Evolutionary conservation across 768 basidiomycete species (phyloP).

Genomic region (Solioccasus polychromus): DNA sequence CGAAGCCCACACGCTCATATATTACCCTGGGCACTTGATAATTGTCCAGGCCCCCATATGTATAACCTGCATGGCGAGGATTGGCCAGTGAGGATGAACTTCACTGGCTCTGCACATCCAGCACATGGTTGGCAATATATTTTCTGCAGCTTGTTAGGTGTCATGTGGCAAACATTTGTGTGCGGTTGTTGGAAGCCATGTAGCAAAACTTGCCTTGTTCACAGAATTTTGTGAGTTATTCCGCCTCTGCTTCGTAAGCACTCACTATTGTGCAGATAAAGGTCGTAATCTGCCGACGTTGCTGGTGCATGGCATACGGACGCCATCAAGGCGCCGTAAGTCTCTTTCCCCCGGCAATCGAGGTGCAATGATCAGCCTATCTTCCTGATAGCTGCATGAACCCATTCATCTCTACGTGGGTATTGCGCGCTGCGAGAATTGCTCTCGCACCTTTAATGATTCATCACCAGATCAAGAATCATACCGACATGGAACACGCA

Average conservation of each 20-base stretch:
- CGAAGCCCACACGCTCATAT: constrained; percentile 13
- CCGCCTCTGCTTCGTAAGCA: neutral
- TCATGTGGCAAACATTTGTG: constrained; percentile 83
- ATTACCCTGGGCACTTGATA: neutral
- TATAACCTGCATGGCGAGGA: constrained; percentile 8
- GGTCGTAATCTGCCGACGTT: constrained; percentile 75
- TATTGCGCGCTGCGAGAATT: constrained; percentile 62
- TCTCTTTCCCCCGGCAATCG: constrained; percentile 6
- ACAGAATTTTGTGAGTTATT: constrained; percentile 70
- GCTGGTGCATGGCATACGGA: constrained; percentile 74
- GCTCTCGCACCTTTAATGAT: constrained; percentile 74
- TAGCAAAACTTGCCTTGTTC: constrained; percentile 75
- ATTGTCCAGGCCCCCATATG: neutral
- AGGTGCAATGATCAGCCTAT: neutral
- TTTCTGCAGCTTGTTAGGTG: constrained; percentile 71
- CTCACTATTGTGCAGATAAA: constrained; percentile 48
- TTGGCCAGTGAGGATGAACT: constrained; percentile 51
- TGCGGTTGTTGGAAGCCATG: constrained; percentile 88
- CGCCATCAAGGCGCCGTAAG: constrained; percentile 59
- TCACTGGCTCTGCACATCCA: constrained; percentile 51
- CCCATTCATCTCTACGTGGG: constrained; percentile 73
- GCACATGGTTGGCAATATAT: constrained; percentile 62
- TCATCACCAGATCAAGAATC: constrained; percentile 63
- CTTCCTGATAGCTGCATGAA: constrained; percentile 52
- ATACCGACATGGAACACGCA: constrained; percentile 52